A percentile compares a stretch with the other conserved stretches of the same genome.
phyloP scores from a whole-genome alignment of 2,329 filamentous ascomycete genomes.

The Lachnellula hyalina region DNA sequence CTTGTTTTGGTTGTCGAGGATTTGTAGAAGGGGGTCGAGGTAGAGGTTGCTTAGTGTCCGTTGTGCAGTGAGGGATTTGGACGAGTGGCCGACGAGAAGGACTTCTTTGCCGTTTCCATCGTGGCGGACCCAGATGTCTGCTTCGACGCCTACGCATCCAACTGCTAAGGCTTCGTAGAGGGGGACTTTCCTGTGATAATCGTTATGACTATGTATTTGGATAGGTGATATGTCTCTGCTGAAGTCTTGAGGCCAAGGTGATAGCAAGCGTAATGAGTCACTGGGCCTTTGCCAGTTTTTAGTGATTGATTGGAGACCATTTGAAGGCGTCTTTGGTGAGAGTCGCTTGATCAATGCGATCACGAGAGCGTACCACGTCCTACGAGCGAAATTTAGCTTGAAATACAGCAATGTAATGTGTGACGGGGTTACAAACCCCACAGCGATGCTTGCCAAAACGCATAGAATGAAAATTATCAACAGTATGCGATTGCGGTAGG shows the following conservation, averaged over 20 bases:
- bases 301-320: constrained; percentile 8
- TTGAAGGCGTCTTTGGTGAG: constrained; percentile 1
- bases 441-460: not conserved
- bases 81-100: constrained; percentile 52
- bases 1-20: constrained; percentile 47
- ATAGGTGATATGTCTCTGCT: constrained; percentile 7
- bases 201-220: constrained; percentile 46
- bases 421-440: not conserved
- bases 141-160: constrained; percentile 52
- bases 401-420: not conserved
- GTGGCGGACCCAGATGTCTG: constrained; percentile 56
- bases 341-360: constrained; percentile 10
- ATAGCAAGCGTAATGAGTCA: not conserved
- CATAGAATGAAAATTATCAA: not conserved
- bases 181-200: constrained; percentile 45
- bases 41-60: constrained; percentile 53
- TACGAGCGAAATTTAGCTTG: not conserved
- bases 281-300: constrained; percentile 9
- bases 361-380: constrained; percentile 10
- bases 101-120: constrained; percentile 30
- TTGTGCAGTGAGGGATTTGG: constrained; percentile 44
- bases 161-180: constrained; percentile 47
- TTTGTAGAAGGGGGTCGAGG: constrained; percentile 52
- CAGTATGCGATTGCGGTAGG: not conserved
- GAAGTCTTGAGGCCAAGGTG: constrained; percentile 12